Base-by-base conservation (phyloP, 2,329 filamentous ascomycete species). In the Aspergillus quadrilineatus region DNA sequence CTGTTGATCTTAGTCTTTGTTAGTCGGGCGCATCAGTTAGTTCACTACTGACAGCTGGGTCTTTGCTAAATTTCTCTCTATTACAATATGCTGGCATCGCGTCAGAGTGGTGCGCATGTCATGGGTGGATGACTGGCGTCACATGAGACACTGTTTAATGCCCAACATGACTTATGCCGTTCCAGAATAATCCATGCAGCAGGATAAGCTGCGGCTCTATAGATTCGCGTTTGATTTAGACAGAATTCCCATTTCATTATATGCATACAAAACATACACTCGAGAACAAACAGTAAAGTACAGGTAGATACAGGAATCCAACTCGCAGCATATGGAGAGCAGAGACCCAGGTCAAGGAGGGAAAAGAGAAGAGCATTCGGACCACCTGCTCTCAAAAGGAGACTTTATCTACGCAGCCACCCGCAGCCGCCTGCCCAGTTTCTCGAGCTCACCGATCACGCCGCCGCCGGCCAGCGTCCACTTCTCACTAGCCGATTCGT, bases 391-490 rank as follows among this genome's bases (percentile, higher is more conserved):
- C 37, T 46, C 37, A 12, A 43, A 10, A 22, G 3, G 22, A 4
- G 55, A 45, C 42, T 46, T 47, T 39, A 53, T 48, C 51, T 63
- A 64, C n/a, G 62, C 60, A 49, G 57, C 50, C 44, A 75, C 69
- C 59, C 74, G 73, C 50, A 76, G 67, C 55, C 75, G 74, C 57
- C 83, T 77, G 56, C 77, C 80, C 39, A 84, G 83, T 67, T 87
- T 85, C 78, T 96, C 91, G 77, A 97, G 82, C 81, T 96, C 90
- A 6, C 91, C 92, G 45, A 96, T 81, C 50, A 93, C 83, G 14
- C 92, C 92, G 66, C 89, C 86, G 22, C 91, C 91, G 48, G 87
- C 85, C 64, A 97, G 71, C 48, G 86, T 86, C 92, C 92, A 96
- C 77, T 90, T 90, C 80, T 95, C 89, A 22, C 82, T 80, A 36